Evolutionary conservation across 768 basidiomycete species (phyloP).

Genomic region (Lactarius vividus): DNA sequence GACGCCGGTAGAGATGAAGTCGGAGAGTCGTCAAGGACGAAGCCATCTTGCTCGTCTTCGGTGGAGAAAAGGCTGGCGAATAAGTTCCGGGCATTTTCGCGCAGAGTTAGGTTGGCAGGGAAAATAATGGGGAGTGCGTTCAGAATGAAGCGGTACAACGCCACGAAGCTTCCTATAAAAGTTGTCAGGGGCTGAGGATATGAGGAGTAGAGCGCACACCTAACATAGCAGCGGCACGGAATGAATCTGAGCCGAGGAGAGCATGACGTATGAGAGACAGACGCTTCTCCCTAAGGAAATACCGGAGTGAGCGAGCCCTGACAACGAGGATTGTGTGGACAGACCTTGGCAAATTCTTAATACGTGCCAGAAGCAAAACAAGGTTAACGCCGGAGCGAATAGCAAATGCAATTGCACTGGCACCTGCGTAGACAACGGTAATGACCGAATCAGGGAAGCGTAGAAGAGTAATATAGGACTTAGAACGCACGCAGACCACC

Average conservation of each 20-base stretch:
- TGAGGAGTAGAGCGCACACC: constrained; percentile 42
- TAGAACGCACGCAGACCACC: constrained; percentile 67
- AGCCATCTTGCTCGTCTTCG: not conserved
- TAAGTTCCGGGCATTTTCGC: constrained; percentile 24
- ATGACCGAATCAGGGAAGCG: not conserved
- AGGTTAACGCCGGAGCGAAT: constrained; percentile 83
- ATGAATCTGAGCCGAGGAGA: constrained; percentile 77
- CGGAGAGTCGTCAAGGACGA: constrained; percentile 31
- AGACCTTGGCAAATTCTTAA: constrained; percentile 65
- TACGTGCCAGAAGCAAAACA: constrained; percentile 70
- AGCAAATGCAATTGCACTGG: constrained; percentile 74
- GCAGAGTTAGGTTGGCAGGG: constrained; percentile 36
- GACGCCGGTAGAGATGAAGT: constrained; percentile 28
- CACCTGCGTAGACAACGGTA: constrained; percentile 48
- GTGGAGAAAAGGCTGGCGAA: constrained; percentile 35
- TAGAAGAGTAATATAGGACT: constrained; percentile 1
- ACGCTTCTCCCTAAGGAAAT: constrained; percentile 51
- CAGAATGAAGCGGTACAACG: constrained; percentile 74
- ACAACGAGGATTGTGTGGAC: constrained; percentile 24
- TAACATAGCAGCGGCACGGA: constrained; percentile 86
- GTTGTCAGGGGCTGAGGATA: not conserved
- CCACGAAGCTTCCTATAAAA: constrained; percentile 65
- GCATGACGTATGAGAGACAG: constrained; percentile 72
- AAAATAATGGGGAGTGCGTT: constrained; percentile 75
- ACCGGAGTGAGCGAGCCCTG: constrained; percentile 1